Percentiles rank a stretch among this genome's conserved stretches.
These are phyloP conservation scores for Moricandia arvensis DNA, from an alignment of 345 rosid genomes.

Conservation along the genomic window DNA sequence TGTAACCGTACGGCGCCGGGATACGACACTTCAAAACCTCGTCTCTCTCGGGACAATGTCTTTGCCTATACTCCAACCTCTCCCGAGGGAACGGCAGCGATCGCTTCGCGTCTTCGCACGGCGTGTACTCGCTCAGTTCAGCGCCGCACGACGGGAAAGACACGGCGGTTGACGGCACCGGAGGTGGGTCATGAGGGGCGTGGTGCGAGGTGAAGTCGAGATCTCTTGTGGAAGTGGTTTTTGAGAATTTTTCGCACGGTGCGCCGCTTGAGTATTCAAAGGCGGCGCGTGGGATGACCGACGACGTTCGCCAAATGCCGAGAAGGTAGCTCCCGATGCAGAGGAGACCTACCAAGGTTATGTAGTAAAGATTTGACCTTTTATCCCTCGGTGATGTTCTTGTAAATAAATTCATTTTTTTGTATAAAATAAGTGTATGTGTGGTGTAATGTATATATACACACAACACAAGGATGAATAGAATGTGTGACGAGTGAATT, in stretches of 20 bases:
- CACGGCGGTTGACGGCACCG: conserved; percentile 35
- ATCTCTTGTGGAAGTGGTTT: neutral
- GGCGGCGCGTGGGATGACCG: conserved; percentile 30
- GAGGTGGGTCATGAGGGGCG: conserved; percentile 46
- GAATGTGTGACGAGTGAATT: conserved; percentile 34
- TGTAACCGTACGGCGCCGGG: conserved; percentile 81
- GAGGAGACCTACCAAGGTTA: conserved; percentile 42
- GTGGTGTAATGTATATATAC: neutral
- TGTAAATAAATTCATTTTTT: conserved; percentile 27
- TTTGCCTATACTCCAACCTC: conserved; percentile 64
- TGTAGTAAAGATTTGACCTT: conserved; percentile 46
- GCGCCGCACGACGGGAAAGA: conserved; percentile 60
- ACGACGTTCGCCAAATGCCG: conserved; percentile 53
- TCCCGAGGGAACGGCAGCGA: conserved; percentile 58
- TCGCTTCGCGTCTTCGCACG: conserved; percentile 69
- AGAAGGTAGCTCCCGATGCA: conserved; percentile 53
- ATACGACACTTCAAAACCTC: conserved; percentile 62
- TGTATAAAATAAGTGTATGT: neutral
- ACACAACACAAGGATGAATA: neutral
- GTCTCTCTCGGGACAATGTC: conserved; percentile 52
- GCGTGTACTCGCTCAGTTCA: conserved; percentile 57
- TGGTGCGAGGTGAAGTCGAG: conserved; percentile 77
- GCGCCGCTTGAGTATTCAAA: neutral
- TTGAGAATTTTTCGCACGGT: conserved; percentile 15
- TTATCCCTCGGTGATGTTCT: conserved; percentile 35